Conservation (phyloP, 2,329 filamentous ascomycete genomes). For the Talaromyces sp. region DNA sequence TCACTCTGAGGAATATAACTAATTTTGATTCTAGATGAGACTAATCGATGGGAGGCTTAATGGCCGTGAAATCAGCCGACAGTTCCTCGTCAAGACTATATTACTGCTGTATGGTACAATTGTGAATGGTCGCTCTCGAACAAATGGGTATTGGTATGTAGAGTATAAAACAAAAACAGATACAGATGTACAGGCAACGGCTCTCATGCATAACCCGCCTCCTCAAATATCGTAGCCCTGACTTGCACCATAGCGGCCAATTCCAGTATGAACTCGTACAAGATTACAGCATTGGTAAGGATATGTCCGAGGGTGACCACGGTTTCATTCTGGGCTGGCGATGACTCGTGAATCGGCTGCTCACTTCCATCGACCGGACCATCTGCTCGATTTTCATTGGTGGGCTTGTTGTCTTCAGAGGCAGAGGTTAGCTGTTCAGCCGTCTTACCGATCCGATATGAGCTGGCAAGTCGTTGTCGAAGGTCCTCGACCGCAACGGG, state of each 20-base stretch:
- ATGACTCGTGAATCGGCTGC: slow-evolving; percentile 31
- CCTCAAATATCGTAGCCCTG: slow-evolving; percentile 70
- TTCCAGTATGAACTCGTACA: slow-evolving; percentile 78
- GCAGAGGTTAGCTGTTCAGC: slow-evolving; percentile 3
- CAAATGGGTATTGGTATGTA: background rate
- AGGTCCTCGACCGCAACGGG: slow-evolving; percentile 20
- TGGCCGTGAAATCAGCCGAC: background rate
- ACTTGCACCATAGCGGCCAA: slow-evolving; percentile 71
- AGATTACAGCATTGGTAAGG: slow-evolving; percentile 72
- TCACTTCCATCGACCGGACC: slow-evolving; percentile 21
- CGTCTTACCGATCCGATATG: slow-evolving; percentile 25
- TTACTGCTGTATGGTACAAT: background rate
- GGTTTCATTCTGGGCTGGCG: background rate
- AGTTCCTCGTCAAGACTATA: background rate
- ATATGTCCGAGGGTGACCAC: slow-evolving; percentile 70
- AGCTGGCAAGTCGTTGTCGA: slow-evolving; percentile 33
- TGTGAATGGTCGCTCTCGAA: background rate
- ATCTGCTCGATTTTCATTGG: background rate
- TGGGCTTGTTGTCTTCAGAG: slow-evolving; percentile 7
- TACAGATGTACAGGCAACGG: background rate
- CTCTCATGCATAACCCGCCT: slow-evolving; percentile 59
- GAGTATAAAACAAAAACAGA: background rate
- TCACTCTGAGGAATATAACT: background rate
- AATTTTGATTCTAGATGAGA: background rate
- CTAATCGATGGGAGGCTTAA: background rate